Evolutionary conservation across 2,329 filamentous ascomycete species (phyloP).

Genomic region (Trichophyton verrucosum): DNA sequence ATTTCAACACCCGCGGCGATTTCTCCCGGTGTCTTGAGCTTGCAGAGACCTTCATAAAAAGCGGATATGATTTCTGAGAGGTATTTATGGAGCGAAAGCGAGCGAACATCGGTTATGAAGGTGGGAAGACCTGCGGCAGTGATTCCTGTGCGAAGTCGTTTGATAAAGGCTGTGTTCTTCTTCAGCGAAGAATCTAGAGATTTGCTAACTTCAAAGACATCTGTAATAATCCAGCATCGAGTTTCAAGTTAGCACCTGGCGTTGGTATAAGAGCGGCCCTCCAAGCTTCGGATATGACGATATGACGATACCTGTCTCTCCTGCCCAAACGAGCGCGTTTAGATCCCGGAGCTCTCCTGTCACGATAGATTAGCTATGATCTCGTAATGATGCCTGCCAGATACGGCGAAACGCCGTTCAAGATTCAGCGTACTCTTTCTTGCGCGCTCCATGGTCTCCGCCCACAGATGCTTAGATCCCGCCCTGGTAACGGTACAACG

Average conservation of each 20-base stretch:
- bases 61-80: conserved; percentile 93
- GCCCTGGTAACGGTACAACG: background rate
- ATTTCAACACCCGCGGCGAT: conserved; percentile 86
- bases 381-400: background rate
- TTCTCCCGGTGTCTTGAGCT: conserved; percentile 81
- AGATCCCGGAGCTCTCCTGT: conserved; percentile 79
- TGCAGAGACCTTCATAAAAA: conserved; percentile 87
- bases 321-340: conserved; percentile 79
- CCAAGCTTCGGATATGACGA: conserved; percentile 8
- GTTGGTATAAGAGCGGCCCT: background rate
- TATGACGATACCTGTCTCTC: conserved; percentile 58
- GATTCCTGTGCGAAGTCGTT: conserved; percentile 81
- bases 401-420: background rate
- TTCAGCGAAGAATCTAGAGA: conserved; percentile 90
- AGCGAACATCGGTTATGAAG: conserved; percentile 80
- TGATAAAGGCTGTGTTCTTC: conserved; percentile 97
- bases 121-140: conserved; percentile 65
- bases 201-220: conserved; percentile 62
- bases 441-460: conserved; percentile 34
- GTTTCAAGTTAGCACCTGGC: conserved; percentile 14
- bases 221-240: conserved; percentile 32
- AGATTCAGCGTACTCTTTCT: conserved; percentile 34
- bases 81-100: conserved; percentile 88
- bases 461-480: background rate
- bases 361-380: background rate